phyloP scores from a whole-genome alignment of 306 rosid genomes.

The Pterocarpus macrocarpus region DNA sequence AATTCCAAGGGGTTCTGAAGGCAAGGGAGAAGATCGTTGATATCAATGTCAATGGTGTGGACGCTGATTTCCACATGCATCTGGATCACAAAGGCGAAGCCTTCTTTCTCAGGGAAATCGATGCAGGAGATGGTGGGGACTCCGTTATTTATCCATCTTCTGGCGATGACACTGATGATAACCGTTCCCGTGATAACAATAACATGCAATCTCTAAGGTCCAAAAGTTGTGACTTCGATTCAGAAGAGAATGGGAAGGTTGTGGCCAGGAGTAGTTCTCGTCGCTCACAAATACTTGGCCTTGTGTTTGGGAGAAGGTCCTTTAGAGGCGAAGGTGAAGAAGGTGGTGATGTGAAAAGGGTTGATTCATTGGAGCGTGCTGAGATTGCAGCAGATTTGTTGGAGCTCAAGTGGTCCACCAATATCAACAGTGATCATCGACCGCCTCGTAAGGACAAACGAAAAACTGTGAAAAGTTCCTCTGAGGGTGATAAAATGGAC shows the following conservation, averaged over 20 bases:
- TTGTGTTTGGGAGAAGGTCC: slow-evolving; percentile 62
- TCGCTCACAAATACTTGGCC: slow-evolving; percentile 60
- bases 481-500: slow-evolving; percentile 42
- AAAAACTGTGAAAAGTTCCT: slow-evolving; percentile 32
- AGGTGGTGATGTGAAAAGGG: slow-evolving; percentile 38
- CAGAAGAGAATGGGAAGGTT: slow-evolving; percentile 47
- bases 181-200: slow-evolving; percentile 10
- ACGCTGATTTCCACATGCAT: slow-evolving; percentile 76
- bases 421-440: slow-evolving; percentile 48
- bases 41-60: slow-evolving; percentile 75
- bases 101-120: slow-evolving; percentile 73
- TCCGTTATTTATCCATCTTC: slow-evolving; percentile 51
- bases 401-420: slow-evolving; percentile 92
- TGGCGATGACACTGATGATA: slow-evolving; percentile 60
- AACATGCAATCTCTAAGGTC: slow-evolving; percentile 47
- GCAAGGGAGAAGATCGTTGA: slow-evolving; percentile 73
- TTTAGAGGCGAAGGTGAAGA: slow-evolving; percentile 36
- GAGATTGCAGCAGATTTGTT: slow-evolving; percentile 82
- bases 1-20: slow-evolving; percentile 93
- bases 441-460: slow-evolving; percentile 21
- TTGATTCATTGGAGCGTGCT: slow-evolving; percentile 72
- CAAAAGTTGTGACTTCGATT: slow-evolving; percentile 54
- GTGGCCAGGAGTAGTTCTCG: slow-evolving; percentile 55
- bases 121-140: slow-evolving; percentile 46
- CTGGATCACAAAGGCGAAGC: slow-evolving; percentile 88